Percentiles rank a stretch among this genome's conserved stretches.
Conservation (phyloP, 768 basidiomycete species). For the Podaxis mareebaensis region DNA sequence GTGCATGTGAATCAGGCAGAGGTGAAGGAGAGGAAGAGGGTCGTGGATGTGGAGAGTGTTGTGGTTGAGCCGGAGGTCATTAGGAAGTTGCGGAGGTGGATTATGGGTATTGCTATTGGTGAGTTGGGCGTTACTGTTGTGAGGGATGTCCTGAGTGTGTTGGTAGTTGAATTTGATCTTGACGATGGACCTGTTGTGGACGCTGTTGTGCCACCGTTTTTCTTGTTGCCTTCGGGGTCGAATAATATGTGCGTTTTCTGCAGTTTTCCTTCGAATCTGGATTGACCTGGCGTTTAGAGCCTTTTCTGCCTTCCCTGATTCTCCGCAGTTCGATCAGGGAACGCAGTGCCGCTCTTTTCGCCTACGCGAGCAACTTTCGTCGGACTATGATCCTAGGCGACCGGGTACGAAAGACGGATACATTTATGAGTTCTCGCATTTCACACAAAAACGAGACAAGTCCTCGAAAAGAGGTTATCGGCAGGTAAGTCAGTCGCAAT, state of each 20-base stretch:
- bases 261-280: neutral
- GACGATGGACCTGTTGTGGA: slow-evolving; percentile 82
- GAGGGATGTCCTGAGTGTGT: slow-evolving; percentile 1
- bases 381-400: slow-evolving; percentile 26
- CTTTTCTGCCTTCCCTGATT: slow-evolving; percentile 92
- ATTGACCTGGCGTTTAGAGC: slow-evolving; percentile 50
- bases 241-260: slow-evolving; percentile 77
- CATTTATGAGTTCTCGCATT: slow-evolving; percentile 77
- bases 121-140: slow-evolving; percentile 21
- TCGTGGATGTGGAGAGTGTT: slow-evolving; percentile 40
- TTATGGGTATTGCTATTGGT: slow-evolving; percentile 67
- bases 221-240: slow-evolving; percentile 62
- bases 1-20: slow-evolving; percentile 30
- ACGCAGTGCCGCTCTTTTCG: slow-evolving; percentile 86
- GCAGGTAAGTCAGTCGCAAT: slow-evolving; percentile 49
- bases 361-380: slow-evolving; percentile 50
- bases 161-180: slow-evolving; percentile 81
- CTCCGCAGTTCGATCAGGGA: slow-evolving; percentile 81
- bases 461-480: slow-evolving; percentile 76
- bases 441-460: slow-evolving; percentile 67
- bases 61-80: slow-evolving; percentile 49
- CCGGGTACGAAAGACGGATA: slow-evolving; percentile 58
- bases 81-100: slow-evolving; percentile 62
- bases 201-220: slow-evolving; percentile 66
- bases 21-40: slow-evolving; percentile 29